These are phyloP conservation scores for Helicostylum pulchrum DNA, from an alignment of 192 early-diverging fungal species.

Conservation along the genomic window DNA sequence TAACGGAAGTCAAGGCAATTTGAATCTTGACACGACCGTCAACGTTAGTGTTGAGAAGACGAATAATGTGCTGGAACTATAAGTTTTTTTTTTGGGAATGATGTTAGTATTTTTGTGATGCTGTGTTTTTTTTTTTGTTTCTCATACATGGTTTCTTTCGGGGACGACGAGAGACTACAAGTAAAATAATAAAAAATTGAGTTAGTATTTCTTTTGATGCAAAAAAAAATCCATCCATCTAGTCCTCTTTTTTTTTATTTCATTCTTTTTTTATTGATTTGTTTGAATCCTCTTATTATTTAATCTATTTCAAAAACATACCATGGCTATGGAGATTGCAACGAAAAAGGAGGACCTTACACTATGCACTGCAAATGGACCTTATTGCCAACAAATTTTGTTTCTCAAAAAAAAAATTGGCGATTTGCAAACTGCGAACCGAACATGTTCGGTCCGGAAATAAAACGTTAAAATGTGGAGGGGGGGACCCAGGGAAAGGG, in stretches of 20 bases:
- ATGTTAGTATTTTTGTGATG: background rate
- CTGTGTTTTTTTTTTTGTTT: background rate
- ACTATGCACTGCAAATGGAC: background rate
- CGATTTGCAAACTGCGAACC: too few relatives aligned
- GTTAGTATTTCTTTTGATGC: background rate
- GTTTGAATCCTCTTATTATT: background rate
- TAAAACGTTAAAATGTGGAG: too few relatives aligned
- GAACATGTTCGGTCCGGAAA: constrained; percentile 3
- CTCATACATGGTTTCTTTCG: constrained; percentile 66
- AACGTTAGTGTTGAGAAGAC: constrained; percentile 99
- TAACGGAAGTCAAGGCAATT: constrained; percentile 95
- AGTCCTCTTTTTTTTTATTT: background rate
- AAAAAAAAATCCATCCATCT: constrained; percentile 6
- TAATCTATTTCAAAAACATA: constrained; percentile 5
- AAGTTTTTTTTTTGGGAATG: background rate
- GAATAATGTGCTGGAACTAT: constrained; percentile 93
- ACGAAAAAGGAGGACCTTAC: constrained; percentile 25
- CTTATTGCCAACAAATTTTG: too few relatives aligned
- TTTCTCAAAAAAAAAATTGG: too few relatives aligned
- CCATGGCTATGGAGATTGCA: constrained; percentile 21
- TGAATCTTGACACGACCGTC: constrained; percentile 92
- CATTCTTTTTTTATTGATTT: background rate
- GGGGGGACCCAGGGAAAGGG: constrained; percentile 6
- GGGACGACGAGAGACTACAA: constrained; percentile 83
- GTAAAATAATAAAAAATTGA: background rate